Base-by-base conservation (phyloP, 2,329 filamentous ascomycete genomes). In the Achaetomium macrosporum region DNA sequence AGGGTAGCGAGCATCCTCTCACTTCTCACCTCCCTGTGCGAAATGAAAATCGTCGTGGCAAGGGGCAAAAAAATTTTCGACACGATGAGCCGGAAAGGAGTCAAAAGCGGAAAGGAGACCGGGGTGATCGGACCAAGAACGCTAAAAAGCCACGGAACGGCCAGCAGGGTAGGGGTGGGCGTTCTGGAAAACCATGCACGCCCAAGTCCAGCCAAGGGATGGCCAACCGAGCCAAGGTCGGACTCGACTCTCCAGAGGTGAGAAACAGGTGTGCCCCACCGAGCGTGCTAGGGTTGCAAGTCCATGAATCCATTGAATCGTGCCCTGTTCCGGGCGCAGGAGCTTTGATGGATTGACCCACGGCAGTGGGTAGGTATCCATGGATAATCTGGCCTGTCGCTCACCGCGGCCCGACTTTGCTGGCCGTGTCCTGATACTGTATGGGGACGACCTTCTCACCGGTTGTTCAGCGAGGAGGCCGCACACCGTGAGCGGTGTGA, bases 301-400 rank as follows among this genome's bases (percentile, higher is more conserved):
- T 11, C 33, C 11, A 12, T 15, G n/a, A 16, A 35, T 15, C n/a
- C n/a, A n/a, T n/a, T n/a, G 33, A 35, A 36, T 43, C 20, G 51
- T 56, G 53, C 49, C 51, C 52, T 50, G 50, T 54, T 53, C 50
- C 40, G 43, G 52, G 25, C n/a, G 6, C 45, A 25, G 36, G 13
- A 29, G 42, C 9, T 42, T 40, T 56, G 54, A 56, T 68, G 64
- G 64, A 63, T 58, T 57, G 65, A 69, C 66, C 67, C 66, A 59
- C 61, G 64, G 65, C 60, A 63, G 65, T 68, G 67, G 66, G 51
- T 61, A n/a, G n/a, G n/a, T 25, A 25, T 7, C 25, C 25, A 4
- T 25, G 25, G 25, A 62, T 67, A 69, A 64, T 12, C 57, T 64
- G 57, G 59, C 31, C n/a, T 13, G 35, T 19, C 12, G 35, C 31